A percentile compares a stretch with the other conserved stretches of the same genome.
Conservation (phyloP, 2,329 filamentous ascomycete genomes). For the Phaeosphaeriaceae sp. region DNA sequence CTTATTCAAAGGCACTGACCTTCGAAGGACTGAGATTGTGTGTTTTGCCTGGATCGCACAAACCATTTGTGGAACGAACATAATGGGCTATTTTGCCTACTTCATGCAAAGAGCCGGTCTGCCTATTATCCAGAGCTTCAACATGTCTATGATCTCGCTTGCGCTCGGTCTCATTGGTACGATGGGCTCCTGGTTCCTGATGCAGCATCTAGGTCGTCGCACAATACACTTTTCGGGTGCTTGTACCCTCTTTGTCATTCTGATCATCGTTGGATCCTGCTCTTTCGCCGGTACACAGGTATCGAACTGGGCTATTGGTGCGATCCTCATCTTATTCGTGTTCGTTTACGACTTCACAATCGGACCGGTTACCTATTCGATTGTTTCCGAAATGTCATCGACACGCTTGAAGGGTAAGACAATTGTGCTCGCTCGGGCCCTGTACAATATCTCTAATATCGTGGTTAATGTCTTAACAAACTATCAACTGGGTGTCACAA, state of each 20-base stretch:
- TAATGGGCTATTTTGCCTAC: slow-evolving; percentile 49
- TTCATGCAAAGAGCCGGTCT: slow-evolving; percentile 32
- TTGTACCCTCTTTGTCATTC: slow-evolving; percentile 65
- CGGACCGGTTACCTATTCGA: slow-evolving; percentile 85
- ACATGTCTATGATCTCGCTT: slow-evolving; percentile 61
- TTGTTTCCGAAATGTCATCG: slow-evolving; percentile 82
- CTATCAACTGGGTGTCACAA: slow-evolving; percentile 44
- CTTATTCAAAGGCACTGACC: slow-evolving; percentile 79
- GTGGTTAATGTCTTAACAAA: slow-evolving; percentile 76
- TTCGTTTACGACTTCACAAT: slow-evolving; percentile 85
- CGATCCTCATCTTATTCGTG: slow-evolving; percentile 50
- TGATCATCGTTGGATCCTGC: slow-evolving; percentile 80
- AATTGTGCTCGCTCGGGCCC: slow-evolving; percentile 78
- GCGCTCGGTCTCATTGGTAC: slow-evolving; percentile 73
- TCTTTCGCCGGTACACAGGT: slow-evolving; percentile 61
- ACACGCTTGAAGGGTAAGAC: slow-evolving; percentile 87
- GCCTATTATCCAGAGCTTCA: slow-evolving; percentile 49
- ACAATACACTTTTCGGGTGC: slow-evolving; percentile 73
- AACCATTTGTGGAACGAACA: slow-evolving; percentile 51
- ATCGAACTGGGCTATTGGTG: slow-evolving; percentile 52
- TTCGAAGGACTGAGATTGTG: slow-evolving; percentile 76
- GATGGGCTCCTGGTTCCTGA: slow-evolving; percentile 78
- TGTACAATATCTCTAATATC: slow-evolving; percentile 78
- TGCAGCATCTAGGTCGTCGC: slow-evolving; percentile 79
- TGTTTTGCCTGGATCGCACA: slow-evolving; percentile 57